Base-by-base conservation (phyloP, 768 basidiomycete species). In the Epithele typhae region DNA sequence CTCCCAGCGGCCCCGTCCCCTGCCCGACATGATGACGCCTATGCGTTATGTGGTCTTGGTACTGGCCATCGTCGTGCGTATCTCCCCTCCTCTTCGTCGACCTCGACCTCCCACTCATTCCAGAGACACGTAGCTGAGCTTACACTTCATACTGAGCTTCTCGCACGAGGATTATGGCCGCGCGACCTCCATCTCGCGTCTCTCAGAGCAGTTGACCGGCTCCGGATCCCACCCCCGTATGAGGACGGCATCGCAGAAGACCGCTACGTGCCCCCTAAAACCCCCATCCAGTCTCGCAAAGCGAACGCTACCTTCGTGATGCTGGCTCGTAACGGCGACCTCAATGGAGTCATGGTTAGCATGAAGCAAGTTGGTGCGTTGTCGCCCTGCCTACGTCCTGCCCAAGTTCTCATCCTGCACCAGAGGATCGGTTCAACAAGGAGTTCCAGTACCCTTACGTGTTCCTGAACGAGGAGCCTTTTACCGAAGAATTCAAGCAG, bases 401-500 rank as follows among this genome's bases (percentile, higher is more conserved):
- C 2, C 22, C n/a, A n/a, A 32, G 10, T 12, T 17, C 1, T 24
- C 12, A 23, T 3, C 25, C 30, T 2, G 25, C 19, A 12, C 3
- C 35, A 63, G 61, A 82, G 63, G 71, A 75, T 52, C 66, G 77
- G 17, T 81, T 81, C 66, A 82, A 82, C 61, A 73, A 76, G 51
- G 73, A 76, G 56, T 80, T 71, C 53, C 68, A 70, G 37, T 92
- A 92, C 64, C 87, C 88, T 8, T 92, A 84, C 69, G 79, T 87
- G n/a, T 79, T 92, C 57, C 72, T 94, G 32, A 92, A 93, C 61
- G 90, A 93, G 41, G 81, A 82, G 54, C 77, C 78, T 0, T 91
- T 90, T 61, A 75, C 77, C 3, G 79, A 84, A 5, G 77, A 81
- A 30, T 90, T 91, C 67, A 87, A 84, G 60, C 64, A 68, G 78